Evolutionary conservation across 805 yeast species (phyloP).

Genomic region (Yarrowia hollandica): DNA sequence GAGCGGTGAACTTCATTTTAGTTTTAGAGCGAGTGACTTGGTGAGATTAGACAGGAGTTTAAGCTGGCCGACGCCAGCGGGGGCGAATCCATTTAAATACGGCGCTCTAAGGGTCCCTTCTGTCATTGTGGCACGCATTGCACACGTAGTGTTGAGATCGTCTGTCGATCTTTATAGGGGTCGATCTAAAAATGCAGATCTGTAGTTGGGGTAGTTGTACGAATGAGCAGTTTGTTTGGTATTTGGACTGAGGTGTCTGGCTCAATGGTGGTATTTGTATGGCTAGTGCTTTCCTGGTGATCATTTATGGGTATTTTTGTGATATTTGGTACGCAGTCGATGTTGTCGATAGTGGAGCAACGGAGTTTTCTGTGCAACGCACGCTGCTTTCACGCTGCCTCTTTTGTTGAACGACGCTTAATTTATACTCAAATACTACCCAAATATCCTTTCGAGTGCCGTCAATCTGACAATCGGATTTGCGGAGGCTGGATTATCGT

Average conservation of each 20-base stretch:
- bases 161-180: constrained; percentile 9
- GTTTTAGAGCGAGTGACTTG: constrained; percentile 14
- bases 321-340: too few species aligned
- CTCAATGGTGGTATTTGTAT: not conserved
- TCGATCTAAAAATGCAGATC: constrained; percentile 19
- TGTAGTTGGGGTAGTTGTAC: not conserved
- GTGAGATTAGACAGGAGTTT: constrained; percentile 21
- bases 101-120: constrained; percentile 1
- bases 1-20: constrained; percentile 25
- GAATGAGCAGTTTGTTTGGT: too few species aligned
- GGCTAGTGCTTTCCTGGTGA: not conserved
- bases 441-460: not conserved
- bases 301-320: not conserved
- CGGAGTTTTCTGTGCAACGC: too few species aligned
- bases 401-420: constrained; percentile 5
- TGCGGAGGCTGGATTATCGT: constrained; percentile 2
- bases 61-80: constrained; percentile 8
- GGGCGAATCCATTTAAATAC: not conserved
- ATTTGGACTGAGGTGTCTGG: not conserved
- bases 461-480: not conserved
- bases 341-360: too few species aligned
- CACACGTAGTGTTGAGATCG: constrained; percentile 12
- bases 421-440: not conserved
- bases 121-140: not conserved
- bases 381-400: not conserved